Percentiles rank a stretch among this genome's conserved stretches.
phyloP scores from a whole-genome alignment of 2,329 filamentous ascomycete species.

The Fusarium torulosum region DNA sequence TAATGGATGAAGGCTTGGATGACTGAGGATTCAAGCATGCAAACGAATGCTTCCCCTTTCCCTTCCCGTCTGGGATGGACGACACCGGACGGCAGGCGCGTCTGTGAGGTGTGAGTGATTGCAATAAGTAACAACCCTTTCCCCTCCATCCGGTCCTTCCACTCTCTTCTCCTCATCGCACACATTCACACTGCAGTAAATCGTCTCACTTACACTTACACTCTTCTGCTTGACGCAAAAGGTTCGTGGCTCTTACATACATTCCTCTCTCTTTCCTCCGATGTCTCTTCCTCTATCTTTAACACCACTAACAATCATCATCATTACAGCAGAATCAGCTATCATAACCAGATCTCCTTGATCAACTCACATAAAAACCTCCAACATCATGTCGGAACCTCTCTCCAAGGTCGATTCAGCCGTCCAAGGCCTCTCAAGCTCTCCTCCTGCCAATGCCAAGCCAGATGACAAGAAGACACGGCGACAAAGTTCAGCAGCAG shows the following conservation, averaged over 20 bases:
- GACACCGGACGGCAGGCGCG: conserved; percentile 39
- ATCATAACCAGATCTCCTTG: conserved; percentile 38
- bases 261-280: conserved; percentile 3
- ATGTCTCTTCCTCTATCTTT: conserved; percentile 7
- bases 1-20: conserved; percentile 28
- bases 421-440: conserved; percentile 80
- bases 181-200: conserved; percentile 40
- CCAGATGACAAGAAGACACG: conserved; percentile 65
- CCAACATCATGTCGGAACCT: conserved; percentile 60
- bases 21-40: conserved; percentile 31
- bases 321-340: conserved; percentile 31
- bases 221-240: conserved; percentile 45
- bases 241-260: conserved; percentile 26
- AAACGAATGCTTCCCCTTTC: background rate
- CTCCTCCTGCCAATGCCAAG: conserved; percentile 64
- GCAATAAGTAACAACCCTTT: conserved; percentile 55
- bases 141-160: conserved; percentile 45
- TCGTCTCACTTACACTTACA: conserved; percentile 32
- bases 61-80: conserved; percentile 23
- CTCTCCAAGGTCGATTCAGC: conserved; percentile 93
- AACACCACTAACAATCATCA: conserved; percentile 24
- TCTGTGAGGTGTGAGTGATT: conserved; percentile 21
- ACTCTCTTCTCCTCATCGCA: conserved; percentile 47
- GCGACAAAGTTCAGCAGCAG: conserved; percentile 78
- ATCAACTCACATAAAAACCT: conserved; percentile 41